Base-by-base conservation (phyloP, 495 filamentous ascomycete species). In the Trichoderma gamsii region DNA sequence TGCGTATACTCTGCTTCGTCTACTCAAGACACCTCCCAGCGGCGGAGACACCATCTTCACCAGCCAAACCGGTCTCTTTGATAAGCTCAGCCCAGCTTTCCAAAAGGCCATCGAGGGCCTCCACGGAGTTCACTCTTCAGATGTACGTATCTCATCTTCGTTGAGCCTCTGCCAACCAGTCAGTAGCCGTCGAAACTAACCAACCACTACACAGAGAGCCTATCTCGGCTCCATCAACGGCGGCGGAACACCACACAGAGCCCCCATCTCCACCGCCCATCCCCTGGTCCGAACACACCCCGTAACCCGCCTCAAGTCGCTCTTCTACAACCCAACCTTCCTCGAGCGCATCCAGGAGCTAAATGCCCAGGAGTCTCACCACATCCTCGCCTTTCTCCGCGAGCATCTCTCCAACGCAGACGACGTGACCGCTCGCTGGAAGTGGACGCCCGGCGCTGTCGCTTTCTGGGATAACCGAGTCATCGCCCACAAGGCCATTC, bases 311-410 rank as follows among this genome's bases (percentile, higher is more conserved):
- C 85, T 88, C 80, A 92, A 91, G 73, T 88, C 87, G 29, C 80
- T 92, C 9, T 93, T 90, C 73, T 80, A 90, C 73, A 91, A 91
- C 73, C 88, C 88, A 2, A 88, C 90, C 38, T 93, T 93, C 74
- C 86, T 90, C 66, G 91, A 85, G 67, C 83, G 84, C 65, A 88
- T 92, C 64, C 79, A 89, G 32, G 90, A 90, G 0, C 74, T 92
- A 27, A 89, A 90, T 61, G 87, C 87, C 63, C 80, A 78, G 61
- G 88, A 91, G 76, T 86, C 85, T 27, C 85, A 90, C 69, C 79
- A 82, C n/a, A 87, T 91, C 65, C 78, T 90, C 25, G 69, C 77
- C 7, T 86, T 87, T 46, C 83, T 92, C 41, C 87, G 85, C 56
- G 84, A 89, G 72, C 86, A 64, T 41, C 32, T 52, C 29, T 70